These are phyloP conservation scores for Lasiodiplodia hormozganensis DNA, from an alignment of 2,329 filamentous ascomycete species.

Conservation along the genomic window DNA sequence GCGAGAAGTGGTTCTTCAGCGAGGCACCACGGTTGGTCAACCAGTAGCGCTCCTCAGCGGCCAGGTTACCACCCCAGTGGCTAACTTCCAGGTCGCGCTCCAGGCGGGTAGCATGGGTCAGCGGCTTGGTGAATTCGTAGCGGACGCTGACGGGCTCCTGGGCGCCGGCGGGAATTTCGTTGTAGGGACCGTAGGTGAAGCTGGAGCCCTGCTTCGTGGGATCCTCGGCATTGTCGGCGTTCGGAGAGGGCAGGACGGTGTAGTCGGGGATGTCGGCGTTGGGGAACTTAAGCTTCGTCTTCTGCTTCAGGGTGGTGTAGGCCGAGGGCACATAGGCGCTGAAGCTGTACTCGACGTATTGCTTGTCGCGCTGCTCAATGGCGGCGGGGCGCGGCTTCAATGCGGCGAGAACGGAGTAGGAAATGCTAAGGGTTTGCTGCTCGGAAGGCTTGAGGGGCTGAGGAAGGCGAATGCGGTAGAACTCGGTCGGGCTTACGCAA, in stretches of 20 bases:
- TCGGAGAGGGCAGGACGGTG: conserved; percentile 70
- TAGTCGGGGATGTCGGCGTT: conserved; percentile 82
- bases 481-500: conserved; percentile 63
- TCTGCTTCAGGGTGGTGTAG: conserved; percentile 89
- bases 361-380: conserved; percentile 84
- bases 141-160: conserved; percentile 76
- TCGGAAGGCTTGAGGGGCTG: conserved; percentile 75
- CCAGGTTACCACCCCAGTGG: conserved; percentile 97
- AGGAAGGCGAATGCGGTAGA: conserved; percentile 83
- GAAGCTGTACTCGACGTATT: conserved; percentile 86
- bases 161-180: conserved; percentile 79
- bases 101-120: conserved; percentile 78
- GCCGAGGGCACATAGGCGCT: conserved; percentile 83
- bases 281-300: conserved; percentile 93
- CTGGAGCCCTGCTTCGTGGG: conserved; percentile 85
- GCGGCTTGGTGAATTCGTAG: conserved; percentile 94
- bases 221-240: conserved; percentile 67
- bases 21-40: conserved; percentile 86
- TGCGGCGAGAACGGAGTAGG: conserved; percentile 80
- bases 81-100: conserved; percentile 94
- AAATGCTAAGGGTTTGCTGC: conserved; percentile 87
- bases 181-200: conserved; percentile 90
- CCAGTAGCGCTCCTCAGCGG: conserved; percentile 92
- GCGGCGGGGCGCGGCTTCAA: conserved; percentile 79
- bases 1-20: conserved; percentile 59